phyloP scores from a whole-genome alignment of 2,329 filamentous ascomycete species.

The Epichloe sibirici region DNA sequence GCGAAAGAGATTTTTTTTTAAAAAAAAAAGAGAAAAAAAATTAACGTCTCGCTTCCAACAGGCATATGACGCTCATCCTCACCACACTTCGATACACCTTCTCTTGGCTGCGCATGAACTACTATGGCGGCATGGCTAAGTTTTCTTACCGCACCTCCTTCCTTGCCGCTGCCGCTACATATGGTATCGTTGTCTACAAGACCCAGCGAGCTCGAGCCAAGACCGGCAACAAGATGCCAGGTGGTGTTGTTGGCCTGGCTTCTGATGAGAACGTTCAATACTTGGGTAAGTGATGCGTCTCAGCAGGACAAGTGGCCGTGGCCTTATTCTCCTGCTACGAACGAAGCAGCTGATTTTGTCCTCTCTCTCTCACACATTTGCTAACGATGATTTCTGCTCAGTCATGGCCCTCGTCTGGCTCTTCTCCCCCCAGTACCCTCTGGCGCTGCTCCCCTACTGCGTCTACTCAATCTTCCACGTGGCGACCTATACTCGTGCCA shows the following conservation, averaged over 20 bases:
- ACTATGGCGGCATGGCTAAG: conserved; percentile 60
- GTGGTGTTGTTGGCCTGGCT: conserved; percentile 52
- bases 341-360: too few species aligned
- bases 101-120: conserved; percentile 84
- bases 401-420: conserved; percentile 95
- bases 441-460: conserved; percentile 85
- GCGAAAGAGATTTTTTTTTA: too few species aligned
- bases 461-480: conserved; percentile 99
- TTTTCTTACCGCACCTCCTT: conserved; percentile 88
- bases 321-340: not conserved
- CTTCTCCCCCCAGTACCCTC: conserved; percentile 73
- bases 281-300: conserved; percentile 50
- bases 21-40: too few species aligned
- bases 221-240: conserved; percentile 50
- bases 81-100: conserved; percentile 71
- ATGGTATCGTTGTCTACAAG: conserved; percentile 98
- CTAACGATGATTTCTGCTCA: conserved; percentile 21
- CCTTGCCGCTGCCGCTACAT: conserved; percentile 77
- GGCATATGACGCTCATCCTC: conserved; percentile 77
- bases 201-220: conserved; percentile 77
- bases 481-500: conserved; percentile 87
- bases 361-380: not conserved
- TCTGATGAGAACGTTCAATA: conserved; percentile 97
- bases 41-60: conserved; percentile 24
- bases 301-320: too few species aligned